These are phyloP conservation scores for Zoysia pacifica DNA, from an alignment of 176 grass and related monocot species.

Conservation along the genomic window DNA sequence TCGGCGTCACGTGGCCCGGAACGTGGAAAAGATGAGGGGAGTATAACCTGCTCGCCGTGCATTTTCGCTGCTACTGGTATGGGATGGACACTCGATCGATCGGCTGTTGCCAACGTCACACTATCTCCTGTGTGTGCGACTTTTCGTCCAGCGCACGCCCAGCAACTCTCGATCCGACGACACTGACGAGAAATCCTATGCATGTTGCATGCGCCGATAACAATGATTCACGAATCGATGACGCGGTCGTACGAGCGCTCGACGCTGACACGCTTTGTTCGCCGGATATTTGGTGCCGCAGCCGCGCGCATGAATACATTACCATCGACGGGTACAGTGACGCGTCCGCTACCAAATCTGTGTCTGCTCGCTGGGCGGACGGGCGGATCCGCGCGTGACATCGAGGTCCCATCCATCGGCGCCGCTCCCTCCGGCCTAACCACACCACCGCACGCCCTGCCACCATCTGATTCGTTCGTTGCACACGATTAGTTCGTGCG, in stretches of 20 bases:
- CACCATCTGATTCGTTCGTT: not conserved
- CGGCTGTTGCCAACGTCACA: not conserved
- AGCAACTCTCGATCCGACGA: not conserved
- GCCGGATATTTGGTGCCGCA: not conserved
- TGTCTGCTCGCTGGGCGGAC: not conserved
- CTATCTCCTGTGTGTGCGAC: not conserved
- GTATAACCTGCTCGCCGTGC: not conserved
- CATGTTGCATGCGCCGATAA: not conserved
- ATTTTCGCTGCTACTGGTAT: not conserved
- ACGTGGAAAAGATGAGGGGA: not conserved
- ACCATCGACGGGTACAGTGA: not conserved
- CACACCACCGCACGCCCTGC: no score
- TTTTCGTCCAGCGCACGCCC: not conserved
- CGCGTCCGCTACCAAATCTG: constrained; percentile 14
- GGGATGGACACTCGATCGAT: not conserved
- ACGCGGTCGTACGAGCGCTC: not conserved
- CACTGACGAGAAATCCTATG: not conserved
- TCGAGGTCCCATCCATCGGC: not conserved
- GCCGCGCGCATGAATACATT: not conserved
- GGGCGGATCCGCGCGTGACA: not conserved
- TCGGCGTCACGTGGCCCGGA: not conserved
- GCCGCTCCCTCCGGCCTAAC: no score
- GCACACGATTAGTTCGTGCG: not conserved
- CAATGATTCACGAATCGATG: not conserved
- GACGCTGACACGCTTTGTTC: not conserved